phyloP scores from a whole-genome alignment of 2,329 filamentous ascomycete species.

The Volutella citrinella region DNA sequence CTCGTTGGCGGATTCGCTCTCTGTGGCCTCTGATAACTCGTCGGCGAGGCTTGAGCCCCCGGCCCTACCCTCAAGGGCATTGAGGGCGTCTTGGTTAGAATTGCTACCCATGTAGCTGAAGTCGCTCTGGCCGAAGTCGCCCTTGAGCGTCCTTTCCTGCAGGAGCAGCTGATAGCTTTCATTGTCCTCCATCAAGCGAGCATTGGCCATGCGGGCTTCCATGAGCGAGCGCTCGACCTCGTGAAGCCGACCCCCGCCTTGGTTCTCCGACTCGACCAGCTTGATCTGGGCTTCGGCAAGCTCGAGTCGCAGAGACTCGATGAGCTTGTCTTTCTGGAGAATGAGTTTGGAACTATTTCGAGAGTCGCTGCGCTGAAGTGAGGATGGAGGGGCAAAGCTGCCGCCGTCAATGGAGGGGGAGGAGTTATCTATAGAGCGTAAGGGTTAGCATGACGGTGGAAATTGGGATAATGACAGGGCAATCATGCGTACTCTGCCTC shows the following conservation, averaged over 20 bases:
- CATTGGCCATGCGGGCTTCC: conserved; percentile 93
- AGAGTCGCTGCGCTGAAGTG: conserved; percentile 82
- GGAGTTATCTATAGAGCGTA: conserved; percentile 42
- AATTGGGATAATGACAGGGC: not conserved
- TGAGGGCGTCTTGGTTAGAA: conserved; percentile 62
- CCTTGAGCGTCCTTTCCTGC: conserved; percentile 91
- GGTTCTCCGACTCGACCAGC: conserved; percentile 88
- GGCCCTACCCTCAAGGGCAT: conserved; percentile 57
- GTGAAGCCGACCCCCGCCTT: conserved; percentile 80
- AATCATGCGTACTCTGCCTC: conserved; percentile 56
- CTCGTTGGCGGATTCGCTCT: conserved; percentile 52
- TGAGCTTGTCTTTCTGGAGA: conserved; percentile 93
- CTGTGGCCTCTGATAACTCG: conserved; percentile 71
- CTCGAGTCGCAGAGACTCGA: conserved; percentile 87
- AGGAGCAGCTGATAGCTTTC: conserved; percentile 96
- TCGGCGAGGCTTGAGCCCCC: conserved; percentile 70
- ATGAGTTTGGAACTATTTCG: conserved; percentile 86
- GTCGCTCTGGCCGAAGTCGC: conserved; percentile 81
- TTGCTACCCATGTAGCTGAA: conserved; percentile 65
- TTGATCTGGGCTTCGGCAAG: conserved; percentile 95
- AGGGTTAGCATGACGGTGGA: conserved; percentile 17
- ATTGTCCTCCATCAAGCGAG: conserved; percentile 95
- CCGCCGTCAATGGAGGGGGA: conserved; percentile 69
- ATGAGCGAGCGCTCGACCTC: conserved; percentile 89
- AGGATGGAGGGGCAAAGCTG: conserved; percentile 83